These are phyloP conservation scores for Solanum medicagineum DNA, from an alignment of 257 asterid genomes.

Conservation along the genomic window DNA sequence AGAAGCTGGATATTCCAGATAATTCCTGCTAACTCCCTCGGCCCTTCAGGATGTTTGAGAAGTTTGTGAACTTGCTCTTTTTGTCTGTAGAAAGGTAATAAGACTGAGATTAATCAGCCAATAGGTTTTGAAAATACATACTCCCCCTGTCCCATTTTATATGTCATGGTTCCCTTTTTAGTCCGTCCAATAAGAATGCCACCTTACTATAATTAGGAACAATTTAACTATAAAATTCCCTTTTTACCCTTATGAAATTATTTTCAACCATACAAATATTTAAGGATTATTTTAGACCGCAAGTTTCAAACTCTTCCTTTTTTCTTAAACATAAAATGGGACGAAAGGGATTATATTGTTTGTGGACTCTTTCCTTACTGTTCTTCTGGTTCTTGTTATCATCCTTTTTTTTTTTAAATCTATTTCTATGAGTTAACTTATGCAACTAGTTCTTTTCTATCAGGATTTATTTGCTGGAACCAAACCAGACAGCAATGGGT, in stretches of 20 bases:
- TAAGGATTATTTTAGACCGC: too few species aligned
- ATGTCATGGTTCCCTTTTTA: too few species aligned
- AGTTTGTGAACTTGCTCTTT: neutral
- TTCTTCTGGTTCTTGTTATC: neutral
- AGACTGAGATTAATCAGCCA: neutral
- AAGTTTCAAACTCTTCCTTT: too few species aligned
- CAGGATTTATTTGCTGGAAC: constrained; percentile 72
- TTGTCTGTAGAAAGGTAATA: neutral
- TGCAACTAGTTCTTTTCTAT: neutral
- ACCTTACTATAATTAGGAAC: too few species aligned
- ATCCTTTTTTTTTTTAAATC: neutral
- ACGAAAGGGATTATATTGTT: neutral
- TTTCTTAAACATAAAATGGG: too few species aligned
- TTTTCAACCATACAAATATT: too few species aligned
- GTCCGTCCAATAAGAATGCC: too few species aligned
- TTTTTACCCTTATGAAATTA: too few species aligned
- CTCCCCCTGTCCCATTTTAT: too few species aligned
- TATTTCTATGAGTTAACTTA: constrained; percentile 1
- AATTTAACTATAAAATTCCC: too few species aligned
- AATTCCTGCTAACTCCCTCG: neutral
- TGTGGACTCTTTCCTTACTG: neutral
- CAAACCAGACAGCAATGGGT: constrained; percentile 69
- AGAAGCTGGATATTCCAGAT: neutral
- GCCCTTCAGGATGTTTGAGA: neutral
- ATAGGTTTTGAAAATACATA: neutral